Evolutionary conservation across 2,329 filamentous ascomycete genomes (phyloP).

Genomic region (Lecanosticta acicola): DNA sequence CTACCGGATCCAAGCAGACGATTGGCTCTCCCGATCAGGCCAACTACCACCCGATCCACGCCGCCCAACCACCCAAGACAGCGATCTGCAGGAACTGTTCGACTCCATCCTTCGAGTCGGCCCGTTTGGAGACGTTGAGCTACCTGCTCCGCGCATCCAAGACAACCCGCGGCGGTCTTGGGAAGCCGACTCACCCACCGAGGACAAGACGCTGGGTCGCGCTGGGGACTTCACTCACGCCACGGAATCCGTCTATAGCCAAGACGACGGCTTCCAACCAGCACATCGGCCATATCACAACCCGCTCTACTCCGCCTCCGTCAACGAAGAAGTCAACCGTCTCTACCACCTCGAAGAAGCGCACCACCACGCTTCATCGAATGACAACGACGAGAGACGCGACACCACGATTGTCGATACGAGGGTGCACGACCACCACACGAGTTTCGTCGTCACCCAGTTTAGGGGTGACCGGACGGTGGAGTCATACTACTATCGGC

Average conservation of each 20-base stretch:
- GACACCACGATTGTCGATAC: background rate
- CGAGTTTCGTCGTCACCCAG: background rate
- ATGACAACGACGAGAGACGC: background rate
- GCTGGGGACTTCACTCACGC: background rate
- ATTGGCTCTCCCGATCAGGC: no score
- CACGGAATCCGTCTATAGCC: background rate
- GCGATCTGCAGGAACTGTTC: no score
- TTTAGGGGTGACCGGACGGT: background rate
- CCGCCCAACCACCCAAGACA: no score
- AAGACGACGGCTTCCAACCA: background rate
- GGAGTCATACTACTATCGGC: background rate
- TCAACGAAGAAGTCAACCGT: background rate
- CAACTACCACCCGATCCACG: no score
- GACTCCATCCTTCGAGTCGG: no score
- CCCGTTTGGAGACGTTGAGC: no score
- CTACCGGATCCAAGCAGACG: no score
- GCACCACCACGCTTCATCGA: no score
- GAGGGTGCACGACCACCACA: background rate
- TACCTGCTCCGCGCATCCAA: no score
- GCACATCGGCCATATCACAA: background rate
- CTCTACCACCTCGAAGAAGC: background rate
- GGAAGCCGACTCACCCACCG: no score
- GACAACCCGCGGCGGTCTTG: no score
- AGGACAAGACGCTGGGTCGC: no score
- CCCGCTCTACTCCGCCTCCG: background rate